Percentiles rank a stretch among this genome's conserved stretches.
phyloP scores from a whole-genome alignment of 495 filamentous ascomycete species.

The Talaromyces stipitatus region DNA sequence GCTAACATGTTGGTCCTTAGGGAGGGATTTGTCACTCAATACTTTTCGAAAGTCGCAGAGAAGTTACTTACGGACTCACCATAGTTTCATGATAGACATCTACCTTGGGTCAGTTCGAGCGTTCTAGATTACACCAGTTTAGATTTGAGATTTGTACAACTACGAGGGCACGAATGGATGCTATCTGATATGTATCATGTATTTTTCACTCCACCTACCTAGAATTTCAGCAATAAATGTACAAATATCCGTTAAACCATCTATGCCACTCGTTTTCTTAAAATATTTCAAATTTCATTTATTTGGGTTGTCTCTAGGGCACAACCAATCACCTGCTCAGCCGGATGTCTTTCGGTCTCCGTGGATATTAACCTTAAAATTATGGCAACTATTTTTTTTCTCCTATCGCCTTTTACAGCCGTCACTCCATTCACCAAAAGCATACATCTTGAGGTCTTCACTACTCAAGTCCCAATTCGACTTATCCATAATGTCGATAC shows the following conservation, averaged over 20 bases:
- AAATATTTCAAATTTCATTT: background rate
- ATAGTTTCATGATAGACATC: background rate
- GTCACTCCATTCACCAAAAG: no score
- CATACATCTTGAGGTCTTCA: background rate
- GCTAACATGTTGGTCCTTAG: slow-evolving; percentile 9
- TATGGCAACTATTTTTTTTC: background rate
- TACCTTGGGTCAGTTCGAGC: slow-evolving; percentile 16
- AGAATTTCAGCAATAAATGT: background rate
- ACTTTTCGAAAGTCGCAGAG: slow-evolving; percentile 41
- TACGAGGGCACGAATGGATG: background rate
- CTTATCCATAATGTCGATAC: background rate
- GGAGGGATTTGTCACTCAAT: slow-evolving; percentile 44
- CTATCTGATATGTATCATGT: no score
- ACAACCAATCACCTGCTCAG: slow-evolving; percentile 1
- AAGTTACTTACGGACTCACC: slow-evolving; percentile 22
- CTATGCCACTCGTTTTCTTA: background rate
- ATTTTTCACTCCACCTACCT: no score
- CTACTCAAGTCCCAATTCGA: no score
- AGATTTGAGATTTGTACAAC: slow-evolving; percentile 10
- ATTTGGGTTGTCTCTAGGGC: background rate
- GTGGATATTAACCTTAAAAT: background rate
- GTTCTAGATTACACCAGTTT: slow-evolving; percentile 49
- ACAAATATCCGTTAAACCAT: background rate
- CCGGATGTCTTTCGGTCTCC: background rate
- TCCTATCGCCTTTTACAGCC: background rate